Base-by-base conservation (phyloP, 352 stramenopile genomes). In the Pythium apleroticum region DNA sequence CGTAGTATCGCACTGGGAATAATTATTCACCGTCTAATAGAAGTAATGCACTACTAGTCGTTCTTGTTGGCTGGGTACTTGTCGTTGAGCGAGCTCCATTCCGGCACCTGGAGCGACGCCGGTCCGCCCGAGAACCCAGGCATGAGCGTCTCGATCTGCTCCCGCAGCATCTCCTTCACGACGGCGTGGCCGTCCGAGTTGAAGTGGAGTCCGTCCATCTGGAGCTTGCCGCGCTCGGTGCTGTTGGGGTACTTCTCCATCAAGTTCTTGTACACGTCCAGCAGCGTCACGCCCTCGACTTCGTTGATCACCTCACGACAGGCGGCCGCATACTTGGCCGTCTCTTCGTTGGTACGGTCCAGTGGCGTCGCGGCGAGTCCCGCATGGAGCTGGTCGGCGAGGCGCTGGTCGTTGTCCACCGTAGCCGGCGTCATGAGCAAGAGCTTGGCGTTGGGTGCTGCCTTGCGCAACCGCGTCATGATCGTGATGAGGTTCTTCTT, bases 401-500 rank as follows among this genome's bases (percentile, higher is more conserved):
- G 35, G 15, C 55, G 55, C 22, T 33, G 20, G 55, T 61, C 41
- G 24, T 61, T 41, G 55, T 61, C 55, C 17, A 61, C 35, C 17
- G 25, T 24, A 9, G 28, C 37, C 17, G 55, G 55, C 20, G 55
- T 39, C 20, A 52, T 52, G 55, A 61, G 10, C 5, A 52, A 22
- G 1, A 61, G 20, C 37, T 61, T 61, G 35, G 35, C 39, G 2
- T 49, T 28, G 17, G 52, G 30, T 24, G 60, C 50, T 8, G 20
- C 6, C 35, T 50, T 28, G 1, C 55, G 35, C 7, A 61, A 24
- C 11, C 24, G 24, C 14, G 24, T 19, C 37, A 87, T 19, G 43
- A 77, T 74, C 17, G 60, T 20, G 35, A 59, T 56, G 5, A 89
- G 57, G 61, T 89, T 89, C 30, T 39, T 48, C 2, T 60, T 46